These are phyloP conservation scores for Nicotiana paniculata DNA, from an alignment of 257 asterid species.

Conservation along the genomic window DNA sequence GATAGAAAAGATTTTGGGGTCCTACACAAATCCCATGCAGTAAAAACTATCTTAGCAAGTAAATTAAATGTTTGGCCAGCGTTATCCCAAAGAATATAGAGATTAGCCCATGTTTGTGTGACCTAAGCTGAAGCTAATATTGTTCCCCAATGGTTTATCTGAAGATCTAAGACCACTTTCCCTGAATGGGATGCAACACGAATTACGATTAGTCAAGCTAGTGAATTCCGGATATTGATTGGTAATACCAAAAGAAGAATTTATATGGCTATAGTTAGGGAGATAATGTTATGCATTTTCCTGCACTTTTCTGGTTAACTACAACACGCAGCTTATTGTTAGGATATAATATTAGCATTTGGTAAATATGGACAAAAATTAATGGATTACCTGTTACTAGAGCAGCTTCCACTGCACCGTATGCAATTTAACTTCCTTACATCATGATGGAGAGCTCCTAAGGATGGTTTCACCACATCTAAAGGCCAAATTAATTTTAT, in stretches of 20 bases:
- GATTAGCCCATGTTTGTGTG: no score
- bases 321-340: background rate
- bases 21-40: no score
- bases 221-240: no score
- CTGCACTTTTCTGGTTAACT: background rate
- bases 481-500: background rate
- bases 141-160: background rate
- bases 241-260: no score
- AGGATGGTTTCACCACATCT: background rate
- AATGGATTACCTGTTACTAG: background rate
- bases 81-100: no score
- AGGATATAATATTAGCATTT: background rate
- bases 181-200: background rate
- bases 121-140: no score
- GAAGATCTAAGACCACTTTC: background rate
- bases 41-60: no score
- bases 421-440: no score
- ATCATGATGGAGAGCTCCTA: background rate
- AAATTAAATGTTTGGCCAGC: no score
- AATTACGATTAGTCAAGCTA: background rate
- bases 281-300: background rate
- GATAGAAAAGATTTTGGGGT: no score
- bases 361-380: background rate
- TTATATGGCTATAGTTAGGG: background rate
- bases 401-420: background rate